Percentiles rank a stretch among this genome's conserved stretches.
Evolutionary conservation across 495 filamentous ascomycete species (phyloP).

Genomic region (Penicillium daleae): DNA sequence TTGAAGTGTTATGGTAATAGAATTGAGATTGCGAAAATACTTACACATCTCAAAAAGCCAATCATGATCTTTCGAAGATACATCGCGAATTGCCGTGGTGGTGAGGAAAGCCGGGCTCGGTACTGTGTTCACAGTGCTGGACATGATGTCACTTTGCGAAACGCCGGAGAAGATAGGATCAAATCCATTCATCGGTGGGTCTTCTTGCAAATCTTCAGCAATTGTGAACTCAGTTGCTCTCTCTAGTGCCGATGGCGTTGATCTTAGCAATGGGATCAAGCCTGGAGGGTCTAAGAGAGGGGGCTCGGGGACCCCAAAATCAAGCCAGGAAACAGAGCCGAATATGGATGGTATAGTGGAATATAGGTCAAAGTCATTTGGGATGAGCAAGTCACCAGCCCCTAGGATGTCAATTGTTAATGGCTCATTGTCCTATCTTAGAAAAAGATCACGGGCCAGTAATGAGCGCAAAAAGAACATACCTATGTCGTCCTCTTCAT

Average conservation of each 20-base stretch:
- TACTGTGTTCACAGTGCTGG: not conserved
- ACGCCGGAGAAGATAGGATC: not conserved
- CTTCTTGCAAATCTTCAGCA: not conserved
- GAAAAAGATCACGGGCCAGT: not conserved
- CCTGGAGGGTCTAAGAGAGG: not conserved
- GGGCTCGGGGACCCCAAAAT: not conserved
- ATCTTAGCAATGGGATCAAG: not conserved
- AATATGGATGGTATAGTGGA: not conserved
- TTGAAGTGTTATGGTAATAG: not conserved
- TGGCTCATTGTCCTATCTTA: no score
- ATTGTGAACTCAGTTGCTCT: not conserved
- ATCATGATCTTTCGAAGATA: not conserved
- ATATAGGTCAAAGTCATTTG: not conserved
- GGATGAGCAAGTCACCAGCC: not conserved
- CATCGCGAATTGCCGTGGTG: not conserved
- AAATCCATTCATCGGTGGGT: not conserved
- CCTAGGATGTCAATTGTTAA: not conserved
- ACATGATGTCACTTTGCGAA: not conserved
- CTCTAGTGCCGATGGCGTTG: not conserved
- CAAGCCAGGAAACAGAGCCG: not conserved
- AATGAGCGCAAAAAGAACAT: not conserved
- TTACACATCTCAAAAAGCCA: constrained; percentile 12
- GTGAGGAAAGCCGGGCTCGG: constrained; percentile 2
- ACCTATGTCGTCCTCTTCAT: not conserved
- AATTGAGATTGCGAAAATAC: not conserved